phyloP scores from a whole-genome alignment of 768 basidiomycete species.

The Tylopilus balloui region DNA sequence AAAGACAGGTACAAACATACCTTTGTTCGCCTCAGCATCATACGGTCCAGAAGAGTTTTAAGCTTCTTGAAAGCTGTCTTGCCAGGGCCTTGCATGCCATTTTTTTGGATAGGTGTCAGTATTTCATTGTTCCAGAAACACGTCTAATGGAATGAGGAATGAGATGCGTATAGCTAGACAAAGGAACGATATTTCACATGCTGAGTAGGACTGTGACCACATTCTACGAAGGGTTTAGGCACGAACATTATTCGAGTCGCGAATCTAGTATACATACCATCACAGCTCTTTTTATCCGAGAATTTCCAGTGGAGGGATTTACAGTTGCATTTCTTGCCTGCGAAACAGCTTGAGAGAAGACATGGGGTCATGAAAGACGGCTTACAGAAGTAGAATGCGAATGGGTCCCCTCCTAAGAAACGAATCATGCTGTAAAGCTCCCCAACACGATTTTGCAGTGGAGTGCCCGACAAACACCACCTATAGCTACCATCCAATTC shows the following conservation, averaged over 20 bases:
- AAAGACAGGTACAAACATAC: slow-evolving; percentile 29
- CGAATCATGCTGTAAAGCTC: slow-evolving; percentile 93
- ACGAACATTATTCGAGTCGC: not conserved
- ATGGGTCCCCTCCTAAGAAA: slow-evolving; percentile 91
- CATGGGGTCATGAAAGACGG: not conserved
- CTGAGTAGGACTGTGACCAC: slow-evolving; percentile 82
- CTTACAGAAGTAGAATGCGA: slow-evolving; percentile 88
- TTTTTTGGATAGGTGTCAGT: slow-evolving; percentile 90
- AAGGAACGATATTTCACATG: slow-evolving; percentile 44
- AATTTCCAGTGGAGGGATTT: slow-evolving; percentile 96
- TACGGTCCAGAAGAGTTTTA: slow-evolving; percentile 79
- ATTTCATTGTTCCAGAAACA: slow-evolving; percentile 99
- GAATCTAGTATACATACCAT: slow-evolving; percentile 47
- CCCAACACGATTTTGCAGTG: slow-evolving; percentile 97
- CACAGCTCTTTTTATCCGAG: slow-evolving; percentile 74
- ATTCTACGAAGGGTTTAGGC: slow-evolving; percentile 44
- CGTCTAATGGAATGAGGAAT: slow-evolving; percentile 42
- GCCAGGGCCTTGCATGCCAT: slow-evolving; percentile 80
- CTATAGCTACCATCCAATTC: slow-evolving; percentile 73
- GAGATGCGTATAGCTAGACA: not conserved
- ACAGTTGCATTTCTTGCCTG: slow-evolving; percentile 88
- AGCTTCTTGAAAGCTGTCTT: slow-evolving; percentile 86
- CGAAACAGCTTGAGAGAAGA: not conserved
- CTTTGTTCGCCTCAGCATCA: slow-evolving; percentile 95
- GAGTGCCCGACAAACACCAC: slow-evolving; percentile 97